A percentile compares a stretch with the other conserved stretches of the same genome.
Evolutionary conservation across 164 flowering plant genomes (phyloP).

Genomic region (Pachysandra terminalis): DNA sequence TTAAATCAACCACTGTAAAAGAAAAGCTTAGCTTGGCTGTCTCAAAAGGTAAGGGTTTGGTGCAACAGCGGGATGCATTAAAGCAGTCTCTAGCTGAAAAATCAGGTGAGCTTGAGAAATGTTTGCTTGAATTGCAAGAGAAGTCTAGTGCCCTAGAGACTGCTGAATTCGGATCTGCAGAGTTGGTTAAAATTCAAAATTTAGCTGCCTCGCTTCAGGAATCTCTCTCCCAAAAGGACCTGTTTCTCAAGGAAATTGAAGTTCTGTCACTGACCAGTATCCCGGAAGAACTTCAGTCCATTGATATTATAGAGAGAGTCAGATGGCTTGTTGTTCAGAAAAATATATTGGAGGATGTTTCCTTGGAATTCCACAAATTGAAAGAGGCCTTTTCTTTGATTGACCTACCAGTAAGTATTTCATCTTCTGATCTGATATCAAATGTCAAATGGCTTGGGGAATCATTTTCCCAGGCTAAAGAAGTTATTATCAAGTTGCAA

Average conservation of each 20-base stretch:
- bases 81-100: constrained; percentile 72
- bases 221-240: constrained; percentile 39
- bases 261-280: constrained; percentile 34
- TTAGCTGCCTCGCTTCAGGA: constrained; percentile 62
- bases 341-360: constrained; percentile 30
- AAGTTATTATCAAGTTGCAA: constrained; percentile 40
- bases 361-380: constrained; percentile 40
- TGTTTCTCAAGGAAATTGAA: constrained; percentile 42
- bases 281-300: constrained; percentile 39
- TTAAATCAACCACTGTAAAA: constrained; percentile 49
- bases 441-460: constrained; percentile 58
- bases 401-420: constrained; percentile 55
- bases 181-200: constrained; percentile 45
- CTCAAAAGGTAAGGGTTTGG: constrained; percentile 92
- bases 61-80: constrained; percentile 82
- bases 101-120: constrained; percentile 65
- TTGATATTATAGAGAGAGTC: constrained; percentile 44
- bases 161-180: constrained; percentile 44
- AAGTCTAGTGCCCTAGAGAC: constrained; percentile 66
- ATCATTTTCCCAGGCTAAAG: constrained; percentile 47
- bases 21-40: constrained; percentile 97
- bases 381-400: constrained; percentile 39
- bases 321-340: constrained; percentile 66
- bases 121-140: constrained; percentile 55
- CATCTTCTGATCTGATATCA: constrained; percentile 39